Evolutionary conservation across 2,329 filamentous ascomycete species (phyloP), one percentile per base, ranked within the genome.

Genomic region (Pyrenophora tritici-repentis): DNA sequence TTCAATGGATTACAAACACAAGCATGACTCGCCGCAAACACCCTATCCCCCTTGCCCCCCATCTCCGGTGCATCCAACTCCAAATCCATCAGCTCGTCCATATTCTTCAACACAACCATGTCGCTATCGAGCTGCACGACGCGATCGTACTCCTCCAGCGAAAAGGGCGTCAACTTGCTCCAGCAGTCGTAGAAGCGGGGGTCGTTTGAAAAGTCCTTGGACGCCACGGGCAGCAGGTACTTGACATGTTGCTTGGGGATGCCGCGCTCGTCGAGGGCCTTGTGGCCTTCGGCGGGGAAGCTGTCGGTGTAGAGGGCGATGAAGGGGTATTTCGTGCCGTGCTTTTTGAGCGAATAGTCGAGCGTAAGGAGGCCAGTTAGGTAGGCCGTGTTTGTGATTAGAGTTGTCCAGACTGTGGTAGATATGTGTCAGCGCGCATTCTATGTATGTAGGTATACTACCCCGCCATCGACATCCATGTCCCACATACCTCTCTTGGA

Each of bases 11-110:
- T 95, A 77, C 91, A 95, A 14, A 91, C 86, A 74, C 91, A 95
- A 4, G 91, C 91, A 74, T 93, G 90, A 57, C 86, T 85, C 4
- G 90, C 90, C 1, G 90, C 91, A 73, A 96, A 93, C 29, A 96
- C 88, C 37, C 83, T 80, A 37, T 80, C 70, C 17, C 87, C 84
- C 14, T 75, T 76, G 9, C 81, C 85, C 1, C 63, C 76, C 51
- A 79, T 52, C 35, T 75, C 76, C 0, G 83, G 77, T 16, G 76
- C 67, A 72, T 93, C 89, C 38, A 95, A 82, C 55, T 83, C 77
- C 42, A 96, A 63, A n/a, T 90, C 85, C 90, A 96, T 95, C 61
- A 96, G 78, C 76, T 95, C 91, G 71, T 96, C 91, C 89, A 96
- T 96, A 74, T 95, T 95, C 65, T 81, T 81, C 59, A 87, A 75